Conservation (phyloP, 495 filamentous ascomycete species). For the Rusavskia elegans region DNA sequence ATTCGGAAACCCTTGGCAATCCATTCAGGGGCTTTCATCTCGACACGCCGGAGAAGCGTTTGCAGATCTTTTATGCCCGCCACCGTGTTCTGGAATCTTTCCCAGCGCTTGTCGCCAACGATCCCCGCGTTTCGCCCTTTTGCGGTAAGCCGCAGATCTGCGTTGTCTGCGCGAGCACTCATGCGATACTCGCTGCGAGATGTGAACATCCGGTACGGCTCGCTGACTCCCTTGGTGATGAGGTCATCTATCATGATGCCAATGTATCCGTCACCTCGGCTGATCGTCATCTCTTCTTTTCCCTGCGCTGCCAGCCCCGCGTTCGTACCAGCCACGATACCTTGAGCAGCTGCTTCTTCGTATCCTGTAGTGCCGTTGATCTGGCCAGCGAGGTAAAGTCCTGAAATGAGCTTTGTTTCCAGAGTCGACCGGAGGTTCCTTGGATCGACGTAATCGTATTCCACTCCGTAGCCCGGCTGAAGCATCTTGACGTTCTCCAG, state of each 20-base stretch:
- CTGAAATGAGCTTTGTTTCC: conserved; percentile 82
- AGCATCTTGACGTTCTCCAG: conserved; percentile 87
- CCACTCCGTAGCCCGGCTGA: conserved; percentile 91
- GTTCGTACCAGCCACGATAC: conserved; percentile 83
- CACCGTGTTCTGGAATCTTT: conserved; percentile 42
- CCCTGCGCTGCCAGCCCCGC: conserved; percentile 64
- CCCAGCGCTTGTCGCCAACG: conserved; percentile 67
- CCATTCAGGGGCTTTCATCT: conserved; percentile 46
- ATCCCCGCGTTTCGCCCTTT: conserved; percentile 63
- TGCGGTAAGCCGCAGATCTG: conserved; percentile 71
- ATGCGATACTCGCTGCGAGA: conserved; percentile 91
- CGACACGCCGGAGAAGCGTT: conserved; percentile 35
- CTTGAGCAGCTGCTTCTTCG: conserved; percentile 91
- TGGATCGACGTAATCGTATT: conserved; percentile 97
- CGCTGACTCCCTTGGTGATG: conserved; percentile 89
- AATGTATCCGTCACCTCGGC: conserved; percentile 85
- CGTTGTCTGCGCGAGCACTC: conserved; percentile 80
- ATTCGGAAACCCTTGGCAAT: conserved; percentile 48
- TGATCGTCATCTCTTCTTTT: conserved; percentile 47
- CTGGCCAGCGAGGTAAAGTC: conserved; percentile 86
- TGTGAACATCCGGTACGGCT: conserved; percentile 98
- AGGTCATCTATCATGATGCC: conserved; percentile 99
- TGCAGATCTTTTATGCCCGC: conserved; percentile 49
- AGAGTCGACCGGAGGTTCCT: conserved; percentile 71
- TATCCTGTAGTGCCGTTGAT: conserved; percentile 98